Evolutionary conservation across 2,329 filamentous ascomycete species (phyloP), one percentile per base, ranked within the genome.

Genomic region (Xylariomycetidae sp.): DNA sequence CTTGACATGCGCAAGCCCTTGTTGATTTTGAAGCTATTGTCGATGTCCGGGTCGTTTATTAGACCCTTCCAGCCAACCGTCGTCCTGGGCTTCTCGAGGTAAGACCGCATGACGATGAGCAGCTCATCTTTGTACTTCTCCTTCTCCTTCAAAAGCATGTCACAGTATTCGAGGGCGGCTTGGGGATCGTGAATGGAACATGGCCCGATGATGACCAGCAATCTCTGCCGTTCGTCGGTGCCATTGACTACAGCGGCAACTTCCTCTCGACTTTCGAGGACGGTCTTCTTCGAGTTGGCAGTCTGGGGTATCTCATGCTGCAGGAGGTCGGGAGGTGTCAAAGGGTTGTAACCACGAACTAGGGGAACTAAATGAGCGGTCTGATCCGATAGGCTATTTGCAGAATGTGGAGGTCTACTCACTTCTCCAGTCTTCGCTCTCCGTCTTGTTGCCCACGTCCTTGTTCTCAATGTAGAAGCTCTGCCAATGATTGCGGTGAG

Each of bases 11-110:
- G 80, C 54, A 98, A 66, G 14, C 92, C 92, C 73, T 97, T 97
- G 74, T 97, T 97, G 69, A 98, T 97, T 67, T 96, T 82, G 83
- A 95, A 97, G 63, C 85, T 92, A 62, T 95, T 90, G 64, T 97
- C 89, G 57, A 98, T 94, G 56, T 97, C 90, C 2, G 92, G 92
- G 64, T 98, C 92, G 61, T 98, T 97, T 69, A 98, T 94, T 51
- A 98, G 70, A 31, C 92, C 92, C 71, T 98, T 98, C 92, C 92
- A 98, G 49, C 92, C 92, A 17, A 98, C 88, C 0, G 92, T 98
- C 17, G 92, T 98, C 45, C 92, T 82, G 15, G 92, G 92, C 74
- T 98, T 98, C 74, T 98, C 92, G 40, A 98, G 80, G 76, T 98
- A 98, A 45, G 88, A 86, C 50, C 92, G 85, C 92, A 98, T 98